Evolutionary conservation across 805 yeast genomes (phyloP), one percentile per base, ranked within the genome.

Genomic region (Suhomyces tanzawaensis): DNA sequence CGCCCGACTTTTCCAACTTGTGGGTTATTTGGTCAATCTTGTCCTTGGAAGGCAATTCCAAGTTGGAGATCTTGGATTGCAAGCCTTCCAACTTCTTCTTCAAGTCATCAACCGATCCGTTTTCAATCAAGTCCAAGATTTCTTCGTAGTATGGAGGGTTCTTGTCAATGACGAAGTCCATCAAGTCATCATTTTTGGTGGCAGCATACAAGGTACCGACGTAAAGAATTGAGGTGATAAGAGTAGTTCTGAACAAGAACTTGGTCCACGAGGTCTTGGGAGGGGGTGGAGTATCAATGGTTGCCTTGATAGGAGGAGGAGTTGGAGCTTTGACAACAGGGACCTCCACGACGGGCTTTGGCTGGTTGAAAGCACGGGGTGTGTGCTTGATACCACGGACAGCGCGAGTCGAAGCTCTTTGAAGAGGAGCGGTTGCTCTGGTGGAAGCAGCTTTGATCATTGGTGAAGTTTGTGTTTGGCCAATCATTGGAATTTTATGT

Each of bases 121-220:
- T 49, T 46, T 68, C 73, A 30, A 64, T 58, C 26, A 62, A 31
- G 31, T 67, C 67, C 39, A 69, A 49, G 31, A 66, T 45, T 46
- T 65, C 68, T 43, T 69, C 74, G 41, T 64, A 55, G 51, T 64
- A 66, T 12, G 74, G 74, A 43, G 65, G 60, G 39, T 67, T 65
- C 36, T 66, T 49, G 48, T 68, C 73, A 39, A 66, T 62, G 27
- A 69, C 70, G 44, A 66, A 66, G 48, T 68, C 72, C 68, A 67
- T 58, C 12, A 68, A 72, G 36, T 53, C 57, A 34, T 69, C 73
- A 46, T 60, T 67, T 48, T 66, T 69, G 40, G 73, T 66, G 35
- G 73, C 72, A 27, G 46, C 62, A 39, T 47, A 69, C 43, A 68
- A 52, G 11, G 70, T 58, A 16, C 66, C 64, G 2, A 72, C 74